Percentiles rank a stretch among this genome's conserved stretches.
Conservation (phyloP, 345 rosid genomes). For the rapeseed (Brassica napus) region DNA sequence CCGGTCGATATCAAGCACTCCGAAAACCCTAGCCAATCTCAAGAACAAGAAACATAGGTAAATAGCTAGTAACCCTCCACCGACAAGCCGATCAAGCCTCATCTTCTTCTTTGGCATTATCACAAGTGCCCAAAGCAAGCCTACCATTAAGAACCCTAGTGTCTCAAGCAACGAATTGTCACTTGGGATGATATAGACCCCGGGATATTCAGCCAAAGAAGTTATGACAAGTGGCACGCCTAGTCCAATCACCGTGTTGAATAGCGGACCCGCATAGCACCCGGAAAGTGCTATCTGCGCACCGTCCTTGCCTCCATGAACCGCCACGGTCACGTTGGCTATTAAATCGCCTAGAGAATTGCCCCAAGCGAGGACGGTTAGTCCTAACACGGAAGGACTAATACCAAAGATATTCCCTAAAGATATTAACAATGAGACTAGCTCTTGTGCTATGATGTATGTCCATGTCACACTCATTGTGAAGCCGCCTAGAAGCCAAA, state of each 20-base stretch:
- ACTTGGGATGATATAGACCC: slow-evolving; percentile 47
- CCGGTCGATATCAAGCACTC: slow-evolving; percentile 38
- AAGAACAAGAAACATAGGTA: slow-evolving; percentile 58
- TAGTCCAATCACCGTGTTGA: slow-evolving; percentile 72
- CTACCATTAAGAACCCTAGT: slow-evolving; percentile 60
- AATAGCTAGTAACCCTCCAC: slow-evolving; percentile 66
- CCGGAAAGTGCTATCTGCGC: slow-evolving; percentile 82
- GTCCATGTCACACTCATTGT: slow-evolving; percentile 88
- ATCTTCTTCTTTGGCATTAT: slow-evolving; percentile 66
- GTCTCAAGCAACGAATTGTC: slow-evolving; percentile 72
- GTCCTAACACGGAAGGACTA: slow-evolving; percentile 72
- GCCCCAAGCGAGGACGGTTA: slow-evolving; percentile 93
- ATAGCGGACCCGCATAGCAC: slow-evolving; percentile 88
- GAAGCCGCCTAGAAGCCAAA: slow-evolving; percentile 89
- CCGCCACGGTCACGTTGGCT: slow-evolving; percentile 68
- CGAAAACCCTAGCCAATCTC: slow-evolving; percentile 48
- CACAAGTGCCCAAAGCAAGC: slow-evolving; percentile 82
- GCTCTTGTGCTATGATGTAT: slow-evolving; percentile 79
- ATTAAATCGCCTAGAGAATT: slow-evolving; percentile 85
- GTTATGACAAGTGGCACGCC: slow-evolving; percentile 69
- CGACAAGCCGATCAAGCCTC: slow-evolving; percentile 67
- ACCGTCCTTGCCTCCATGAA: slow-evolving; percentile 66
- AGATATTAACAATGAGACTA: slow-evolving; percentile 73
- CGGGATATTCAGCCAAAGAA: slow-evolving; percentile 57
- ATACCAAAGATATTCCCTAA: slow-evolving; percentile 62